Evolutionary conservation across 345 rosid genomes (phyloP).

Genomic region (Citrus sp.): DNA sequence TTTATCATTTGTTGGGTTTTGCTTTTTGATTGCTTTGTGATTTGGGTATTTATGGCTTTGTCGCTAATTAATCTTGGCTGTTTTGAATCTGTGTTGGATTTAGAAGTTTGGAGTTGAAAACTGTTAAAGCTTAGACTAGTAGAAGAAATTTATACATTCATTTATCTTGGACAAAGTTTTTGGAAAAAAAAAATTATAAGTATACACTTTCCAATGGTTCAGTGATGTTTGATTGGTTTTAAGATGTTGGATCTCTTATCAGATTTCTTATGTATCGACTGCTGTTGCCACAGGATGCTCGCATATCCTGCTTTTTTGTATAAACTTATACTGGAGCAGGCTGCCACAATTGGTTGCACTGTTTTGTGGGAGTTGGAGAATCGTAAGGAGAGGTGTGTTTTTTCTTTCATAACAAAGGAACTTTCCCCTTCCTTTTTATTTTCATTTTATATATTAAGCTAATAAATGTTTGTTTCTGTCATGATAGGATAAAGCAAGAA

Average conservation of each 20-base stretch:
- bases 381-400: conserved; percentile 72
- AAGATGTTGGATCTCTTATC: background rate
- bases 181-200: background rate
- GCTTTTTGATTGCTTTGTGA: background rate
- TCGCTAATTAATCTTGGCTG: background rate
- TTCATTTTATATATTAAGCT: conserved; percentile 13
- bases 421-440: background rate
- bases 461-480: conserved; percentile 12
- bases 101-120: background rate
- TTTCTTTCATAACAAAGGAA: background rate
- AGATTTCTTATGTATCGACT: background rate
- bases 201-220: background rate
- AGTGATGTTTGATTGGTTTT: background rate
- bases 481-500: conserved; percentile 72
- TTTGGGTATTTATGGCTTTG: background rate
- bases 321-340: conserved; percentile 81
- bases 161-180: background rate
- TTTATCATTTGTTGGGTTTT: background rate
- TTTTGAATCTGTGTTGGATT: background rate
- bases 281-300: conserved; percentile 62
- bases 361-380: conserved; percentile 89
- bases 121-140: background rate
- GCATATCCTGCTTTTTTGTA: conserved; percentile 91
- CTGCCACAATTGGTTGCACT: conserved; percentile 80
- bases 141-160: background rate